Base-by-base conservation (phyloP, 148 eudicot genomes). In the Chenopodium quinoa region DNA sequence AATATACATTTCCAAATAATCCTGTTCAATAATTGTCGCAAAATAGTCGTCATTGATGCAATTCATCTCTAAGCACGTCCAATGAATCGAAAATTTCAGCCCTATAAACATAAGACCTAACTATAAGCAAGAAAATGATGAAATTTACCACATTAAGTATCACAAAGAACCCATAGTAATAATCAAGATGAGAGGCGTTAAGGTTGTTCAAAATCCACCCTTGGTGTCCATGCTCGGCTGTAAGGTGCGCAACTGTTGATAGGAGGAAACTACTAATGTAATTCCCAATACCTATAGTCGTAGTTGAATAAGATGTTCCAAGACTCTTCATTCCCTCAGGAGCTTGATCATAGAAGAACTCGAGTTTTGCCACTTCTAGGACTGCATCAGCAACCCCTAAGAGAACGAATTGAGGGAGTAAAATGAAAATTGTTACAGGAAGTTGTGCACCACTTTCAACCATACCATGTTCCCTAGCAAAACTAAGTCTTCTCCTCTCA, bases 311-410 rank as follows among this genome's bases (percentile, higher is more conserved):
- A 19, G 96, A 90, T 23, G 98, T 91, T 22, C 98, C 98, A 0
- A 93, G 83, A 23, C 96, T 92, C 86, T 93, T 93, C 98, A 93
- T 93, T 68, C 84, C 90, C 65, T 93, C 96, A 0, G 98, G 98
- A 22, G 98, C 94, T 77, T 93, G 98, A 78, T 93, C 98, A 23
- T 93, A 92, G 83, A 92, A 93, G 34, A 93, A 93, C 85, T 93
- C 98, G 34, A 92, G 70, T 84, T 91, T 93, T 0, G 96, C 94
- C 1, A 89, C 89, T 81, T 92, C 98, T 3, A 92, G 79, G 67
- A 91, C 90, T 13, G 95, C 89, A 71, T 93, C 96, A 8, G 96
- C 98, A 2, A 76, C 75, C 17, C 98, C 96, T 92, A 91, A 91
- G 2, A 93, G 88, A 9, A 86, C 74, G 19, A 90, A 93, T 22